Base-by-base conservation (phyloP, 192 early-diverging fungal genomes). In the Rhizoclosmatium sp. region DNA sequence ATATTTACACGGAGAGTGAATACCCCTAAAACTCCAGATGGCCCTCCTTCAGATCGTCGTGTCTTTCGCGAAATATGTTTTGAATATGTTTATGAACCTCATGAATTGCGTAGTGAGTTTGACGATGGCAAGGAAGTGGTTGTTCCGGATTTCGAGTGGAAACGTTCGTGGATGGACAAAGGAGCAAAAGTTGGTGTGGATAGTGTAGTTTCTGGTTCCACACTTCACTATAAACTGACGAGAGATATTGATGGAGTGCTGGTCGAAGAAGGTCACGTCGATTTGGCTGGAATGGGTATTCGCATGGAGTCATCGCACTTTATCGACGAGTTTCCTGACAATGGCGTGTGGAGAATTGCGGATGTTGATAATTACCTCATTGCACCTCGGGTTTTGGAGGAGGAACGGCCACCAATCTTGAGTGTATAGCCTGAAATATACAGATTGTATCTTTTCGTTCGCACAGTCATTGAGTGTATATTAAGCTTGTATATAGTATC, bases 241-340 rank as follows among this genome's bases (percentile, higher is more conserved):
- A 19, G 73, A 46, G 45, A 40, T 7, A 16, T 10, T 5, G 73
- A 75, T 47, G 73, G 73, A n/a, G 45, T 45, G 9, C 12, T 64
- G 2, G 47, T 75, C 9, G 31, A 44, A n/a, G 4, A 4, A 9
- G 73, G 73, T 3, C 14, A 59, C 12, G 58, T 59, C 14, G 73
- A 75, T 75, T 64, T 75, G 73, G 73, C 62, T 19, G 48, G 51
- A 45, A 75, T 75, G 56, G 73, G 51, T 10, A 51, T 75, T 40
- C 21, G 73, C 2, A 64, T 75, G 73, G 73, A 75, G 46, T 40
- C 39, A 2, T 49, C 73, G 16, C 46, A 75, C 62, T 75, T 75
- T 47, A 9, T 47, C 4, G 45, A 64, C 5, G 56, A 59, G 56
- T 75, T 75, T 62, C 59, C 59, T 16, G 73, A 75, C 39, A 45